Base-by-base conservation (phyloP, 2,329 filamentous ascomycete genomes). In the Elsinoe australis region DNA sequence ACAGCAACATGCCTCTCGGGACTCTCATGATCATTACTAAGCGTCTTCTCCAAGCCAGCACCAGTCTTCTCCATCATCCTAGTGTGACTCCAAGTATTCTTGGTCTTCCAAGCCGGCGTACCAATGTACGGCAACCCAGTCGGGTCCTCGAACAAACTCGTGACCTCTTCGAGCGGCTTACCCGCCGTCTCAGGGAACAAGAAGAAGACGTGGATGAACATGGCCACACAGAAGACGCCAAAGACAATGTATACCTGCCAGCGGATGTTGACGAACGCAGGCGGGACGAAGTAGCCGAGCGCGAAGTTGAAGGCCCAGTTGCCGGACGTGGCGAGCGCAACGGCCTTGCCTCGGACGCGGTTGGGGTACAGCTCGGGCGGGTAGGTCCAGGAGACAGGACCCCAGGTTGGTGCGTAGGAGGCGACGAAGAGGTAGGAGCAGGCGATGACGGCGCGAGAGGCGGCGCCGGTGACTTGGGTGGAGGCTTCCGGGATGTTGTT, bases 81-180 rank as follows among this genome's bases (percentile, higher is more conserved):
- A 5, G 51, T 49, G 5, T 19, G 38, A 1, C 47, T 53, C 34
- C 54, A 56, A 28, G 51, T 53, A 45, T 53, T 53, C 38, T 52
- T 56, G 9, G 64, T 69, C 62, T 71, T 75, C 80, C 80, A 83
- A 3, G 80, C 75, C 1, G 74, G 75, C 1, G 70, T 60, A 0
- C 75, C 76, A 5, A 73, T 71, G 55, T 78, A 60, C 31, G 54
- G 56, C 35, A 61, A 57, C 17, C 63, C 62, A 10, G 57, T 53
- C 2, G 61, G 59, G 49, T 60, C 58, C 41, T 67, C 71, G 61
- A 89, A 89, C 54, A 88, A 80, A 10, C 78, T 77, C 54, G 85
- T 83, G 63, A 87, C 81, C 60, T 89, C 83, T 59, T 89, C 85
- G 1, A 89, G 75, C 0, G 82, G 83, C 65, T 80, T 85, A 9